Conservation (phyloP, 78 protist species). For the Dictyostelium discoideum region DNA sequence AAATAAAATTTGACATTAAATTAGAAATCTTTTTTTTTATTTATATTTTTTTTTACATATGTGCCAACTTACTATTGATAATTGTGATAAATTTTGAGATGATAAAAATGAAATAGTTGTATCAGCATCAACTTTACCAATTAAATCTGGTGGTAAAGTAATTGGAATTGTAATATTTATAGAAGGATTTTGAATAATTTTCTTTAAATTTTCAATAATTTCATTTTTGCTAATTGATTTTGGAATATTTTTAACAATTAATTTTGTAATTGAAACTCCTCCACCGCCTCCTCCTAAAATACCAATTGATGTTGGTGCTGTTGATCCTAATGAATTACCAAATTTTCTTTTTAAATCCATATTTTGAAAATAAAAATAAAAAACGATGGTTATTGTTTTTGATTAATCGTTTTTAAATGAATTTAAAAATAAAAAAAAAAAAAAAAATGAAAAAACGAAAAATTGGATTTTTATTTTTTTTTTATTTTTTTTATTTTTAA, state of each 20-base stretch:
- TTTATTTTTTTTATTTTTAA: neutral
- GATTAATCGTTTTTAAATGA: neutral
- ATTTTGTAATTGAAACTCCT: neutral
- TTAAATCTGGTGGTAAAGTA: slow-evolving; percentile 18
- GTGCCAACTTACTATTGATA: neutral
- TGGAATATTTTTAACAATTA: slow-evolving; percentile 61
- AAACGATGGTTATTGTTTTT: neutral
- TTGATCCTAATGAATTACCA: neutral
- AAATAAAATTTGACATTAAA: neutral
- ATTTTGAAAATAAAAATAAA: neutral
- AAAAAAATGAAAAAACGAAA: neutral
- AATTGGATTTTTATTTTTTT: neutral
- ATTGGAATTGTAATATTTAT: slow-evolving; percentile 49
- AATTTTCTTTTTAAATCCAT: slow-evolving; percentile 37
- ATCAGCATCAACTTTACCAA: slow-evolving; percentile 18
- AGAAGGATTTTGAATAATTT: slow-evolving; percentile 20
- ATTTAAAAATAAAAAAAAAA: neutral
- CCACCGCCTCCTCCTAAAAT: neutral
- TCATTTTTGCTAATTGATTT: slow-evolving; percentile 13
- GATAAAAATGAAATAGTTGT: slow-evolving; percentile 45
- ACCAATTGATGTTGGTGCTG: neutral
- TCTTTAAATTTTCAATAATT: slow-evolving; percentile 42
- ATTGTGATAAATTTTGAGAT: neutral
- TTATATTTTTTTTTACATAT: neutral
- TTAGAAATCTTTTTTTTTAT: neutral